Evolutionary conservation across 345 rosid species (phyloP), one percentile per base, ranked within the genome.

Genomic region (Turnera subulata): DNA sequence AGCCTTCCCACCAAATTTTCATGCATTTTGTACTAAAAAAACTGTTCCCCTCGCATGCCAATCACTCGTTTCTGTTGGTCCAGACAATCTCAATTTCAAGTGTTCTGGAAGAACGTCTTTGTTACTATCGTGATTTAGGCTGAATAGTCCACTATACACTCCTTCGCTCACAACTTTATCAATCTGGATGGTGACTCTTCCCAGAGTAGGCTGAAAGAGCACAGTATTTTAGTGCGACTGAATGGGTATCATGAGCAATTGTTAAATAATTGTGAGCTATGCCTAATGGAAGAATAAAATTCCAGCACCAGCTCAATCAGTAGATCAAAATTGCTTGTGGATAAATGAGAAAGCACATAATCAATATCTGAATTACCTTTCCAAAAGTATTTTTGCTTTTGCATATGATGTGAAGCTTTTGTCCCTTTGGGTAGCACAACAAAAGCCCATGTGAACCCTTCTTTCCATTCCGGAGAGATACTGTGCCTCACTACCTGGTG

Each of bases 391-490:
- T 85, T 71, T 88, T 91, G 82, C 87, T 91, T 77, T 85, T 91
- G 94, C 97, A 91, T 56, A 80, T 63, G 53, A 91, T 88, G 69
- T 88, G 96, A 54, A 91, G 97, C 56, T 91, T 88, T 64, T 85
- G 93, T 58, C 97, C 97, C 71, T 81, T n/a, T 91, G 1, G 97
- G 97, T 8, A 96, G 91, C 50, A 85, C 84, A 75, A 87, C 96
- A 69, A 91, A 91, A 25, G 80, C 83, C 97, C 97, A 91, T 19
- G 83, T 79, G 73, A 91, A 91, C 21, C 81, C 83, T 77, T 91
- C 97, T 58, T 84, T 72, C 97, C 94, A 91, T 66, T 91, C 97
- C 9, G 96, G 96, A 59, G 75, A 76, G 39, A 55, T 69, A 55
- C 80, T 76, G 71, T 78, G 81, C 80, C 72, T 83, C 70, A 88